Evolutionary conservation across 2,329 filamentous ascomycete species (phyloP), one percentile per base, ranked within the genome.

Genomic region (Setomelanomma holmii): DNA sequence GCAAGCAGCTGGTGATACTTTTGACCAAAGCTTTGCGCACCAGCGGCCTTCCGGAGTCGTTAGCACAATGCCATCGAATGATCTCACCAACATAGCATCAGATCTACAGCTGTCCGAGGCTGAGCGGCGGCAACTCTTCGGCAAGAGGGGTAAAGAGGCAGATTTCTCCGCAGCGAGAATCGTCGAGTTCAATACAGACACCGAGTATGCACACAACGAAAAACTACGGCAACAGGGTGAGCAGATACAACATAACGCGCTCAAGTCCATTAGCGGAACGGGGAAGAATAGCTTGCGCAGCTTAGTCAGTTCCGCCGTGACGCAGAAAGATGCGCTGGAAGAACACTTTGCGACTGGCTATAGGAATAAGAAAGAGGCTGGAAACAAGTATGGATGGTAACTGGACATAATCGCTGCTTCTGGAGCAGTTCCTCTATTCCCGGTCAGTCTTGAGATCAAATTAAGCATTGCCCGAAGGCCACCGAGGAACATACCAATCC

Each of bases 231-330:
- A 86, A 16, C 79, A 85, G 43, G 88, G 89, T 68, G 86, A 92
- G 72, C 79, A 86, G 67, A 72, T 87, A 47, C 84, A 86, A 43
- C 89, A 96, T 76, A 93, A 93, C 66, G 90, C 92, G 6, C 88
- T 97, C 49, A 88, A 91, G 45, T 80, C 88, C 2, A 89, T 96
- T 69, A 87, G 90, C 20, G 71, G 70, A 7, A 89, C 92, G 3
- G 90, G 91, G 53, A 97, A 97, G 78, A 92, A 97, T 76, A 96
- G 85, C 66, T 80, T 98, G 73, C 87, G 88, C 69, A 92, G 96
- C 78, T 81, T 98, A 64, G 89, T 98, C 61, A 91, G 86, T 74
- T 89, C 89, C 55, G 93, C 90, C 21, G 86, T 86, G 61, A 90
- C 82, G 56, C 92, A 98, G 76, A 87, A 87, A 69, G 91, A 96